These are phyloP conservation scores for Chondrostereum purpureum DNA, from an alignment of 1,284 basidiomycete genomes.

Conservation along the genomic window DNA sequence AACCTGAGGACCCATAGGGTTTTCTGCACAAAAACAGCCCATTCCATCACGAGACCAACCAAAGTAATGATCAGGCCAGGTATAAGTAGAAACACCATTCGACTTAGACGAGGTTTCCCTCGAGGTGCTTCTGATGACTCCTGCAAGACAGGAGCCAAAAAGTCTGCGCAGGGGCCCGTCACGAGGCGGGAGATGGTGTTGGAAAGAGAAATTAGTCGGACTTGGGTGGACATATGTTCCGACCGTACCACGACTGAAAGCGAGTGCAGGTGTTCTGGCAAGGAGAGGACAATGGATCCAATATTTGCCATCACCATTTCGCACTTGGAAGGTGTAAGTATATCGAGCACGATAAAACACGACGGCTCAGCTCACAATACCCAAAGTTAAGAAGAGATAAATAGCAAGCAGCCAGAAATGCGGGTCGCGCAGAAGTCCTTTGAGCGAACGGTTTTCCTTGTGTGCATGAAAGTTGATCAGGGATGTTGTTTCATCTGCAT, in stretches of 20 bases:
- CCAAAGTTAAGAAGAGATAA: constrained; percentile 46
- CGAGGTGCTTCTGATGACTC: constrained; percentile 31
- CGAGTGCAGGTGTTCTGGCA: constrained; percentile 33
- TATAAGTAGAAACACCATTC: constrained; percentile 50
- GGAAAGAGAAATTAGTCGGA: constrained; percentile 60
- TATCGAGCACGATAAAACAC: constrained; percentile 1
- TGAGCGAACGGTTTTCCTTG: constrained; percentile 26
- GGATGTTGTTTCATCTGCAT: constrained; percentile 35
- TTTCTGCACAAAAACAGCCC: constrained; percentile 39
- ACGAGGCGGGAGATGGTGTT: constrained; percentile 68
- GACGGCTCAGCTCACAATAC: constrained; percentile 43
- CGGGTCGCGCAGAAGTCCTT: constrained; percentile 45
- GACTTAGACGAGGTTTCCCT: constrained; percentile 46
- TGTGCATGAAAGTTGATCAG: constrained; percentile 28
- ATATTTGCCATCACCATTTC: constrained; percentile 81
- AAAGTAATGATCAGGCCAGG: constrained; percentile 40
- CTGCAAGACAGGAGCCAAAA: constrained; percentile 54
- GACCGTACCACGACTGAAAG: no score
- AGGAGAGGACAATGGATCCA: constrained; percentile 64
- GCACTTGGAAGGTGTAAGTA: constrained; percentile 34
- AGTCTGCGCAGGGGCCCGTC: constrained; percentile 65
- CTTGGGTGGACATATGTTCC: constrained; percentile 34
- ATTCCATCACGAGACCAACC: constrained; percentile 48
- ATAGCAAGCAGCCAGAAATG: constrained; percentile 53
- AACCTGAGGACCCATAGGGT: constrained; percentile 61